Evolutionary conservation across 306 rosid species (phyloP).

Genomic region (Trifolium subterraneum): DNA sequence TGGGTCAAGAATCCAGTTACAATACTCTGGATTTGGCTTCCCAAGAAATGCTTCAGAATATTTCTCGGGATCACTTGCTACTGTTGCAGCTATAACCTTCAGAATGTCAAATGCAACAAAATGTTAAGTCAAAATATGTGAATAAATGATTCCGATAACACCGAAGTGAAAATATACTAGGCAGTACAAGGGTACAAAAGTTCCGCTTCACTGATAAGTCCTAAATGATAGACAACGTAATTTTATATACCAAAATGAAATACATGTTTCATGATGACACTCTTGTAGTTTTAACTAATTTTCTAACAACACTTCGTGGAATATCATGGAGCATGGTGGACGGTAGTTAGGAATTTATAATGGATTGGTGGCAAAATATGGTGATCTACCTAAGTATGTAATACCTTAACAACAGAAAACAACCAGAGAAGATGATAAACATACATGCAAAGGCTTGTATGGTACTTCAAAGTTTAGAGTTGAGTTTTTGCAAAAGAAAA

Average conservation of each 20-base stretch:
- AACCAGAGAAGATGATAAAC: conserved; percentile 22
- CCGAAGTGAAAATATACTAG: conserved; percentile 2
- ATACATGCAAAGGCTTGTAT: neutral
- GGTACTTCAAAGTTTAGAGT: neutral
- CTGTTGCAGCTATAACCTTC: conserved; percentile 94
- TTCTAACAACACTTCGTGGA: neutral
- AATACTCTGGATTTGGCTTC: conserved; percentile 83
- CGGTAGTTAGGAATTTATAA: neutral
- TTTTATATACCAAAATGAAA: neutral
- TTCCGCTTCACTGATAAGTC: conserved; percentile 12
- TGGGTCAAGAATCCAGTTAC: conserved; percentile 89
- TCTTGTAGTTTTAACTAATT: neutral
- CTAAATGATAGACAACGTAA: conserved; percentile 22
- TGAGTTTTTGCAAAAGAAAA: neutral
- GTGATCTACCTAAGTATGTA: neutral
- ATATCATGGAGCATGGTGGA: neutral
- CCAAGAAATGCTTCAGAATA: conserved; percentile 93
- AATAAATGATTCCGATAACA: conserved; percentile 28
- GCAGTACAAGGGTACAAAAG: conserved; percentile 16
- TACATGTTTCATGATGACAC: conserved; percentile 20
- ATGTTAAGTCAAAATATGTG: conserved; percentile 8
- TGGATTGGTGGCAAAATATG: conserved; percentile 9
- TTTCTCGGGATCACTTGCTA: conserved; percentile 80
- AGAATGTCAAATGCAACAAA: conserved; percentile 36
- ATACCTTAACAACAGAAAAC: conserved; percentile 5